Conservation (phyloP, 2,329 filamentous ascomycete species). For the Coniosporium tulheliwenetii region DNA sequence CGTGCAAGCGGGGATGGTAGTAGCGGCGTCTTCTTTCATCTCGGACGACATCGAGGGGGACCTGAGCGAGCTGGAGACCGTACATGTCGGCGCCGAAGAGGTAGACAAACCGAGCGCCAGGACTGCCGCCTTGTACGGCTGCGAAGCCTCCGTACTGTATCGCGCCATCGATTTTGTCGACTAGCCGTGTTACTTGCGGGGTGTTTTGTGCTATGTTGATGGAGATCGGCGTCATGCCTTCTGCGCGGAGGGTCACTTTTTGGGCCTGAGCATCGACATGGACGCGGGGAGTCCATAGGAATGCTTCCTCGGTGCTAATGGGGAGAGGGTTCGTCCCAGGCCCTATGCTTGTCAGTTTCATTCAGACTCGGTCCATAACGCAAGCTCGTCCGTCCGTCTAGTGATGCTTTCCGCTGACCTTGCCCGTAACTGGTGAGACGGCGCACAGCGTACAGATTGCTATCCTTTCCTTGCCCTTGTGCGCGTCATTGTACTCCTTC, state of each 20-base stretch:
- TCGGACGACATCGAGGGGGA: conserved; percentile 5
- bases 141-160: conserved; percentile 8
- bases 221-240: conserved; percentile 8
- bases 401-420: too few species aligned
- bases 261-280: conserved; percentile 8
- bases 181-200: conserved; percentile 6
- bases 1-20: conserved; percentile 4
- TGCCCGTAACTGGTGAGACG: too few species aligned
- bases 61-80: conserved; percentile 8
- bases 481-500: conserved; percentile 7
- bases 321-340: conserved; percentile 8
- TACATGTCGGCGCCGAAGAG: conserved; percentile 5
- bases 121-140: conserved; percentile 5
- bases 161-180: conserved; percentile 7
- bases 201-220: conserved; percentile 6
- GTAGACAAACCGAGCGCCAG: conserved; percentile 6
- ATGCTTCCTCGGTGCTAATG: conserved; percentile 6
- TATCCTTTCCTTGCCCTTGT: conserved; percentile 7
- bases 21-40: conserved; percentile 5
- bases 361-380: too few species aligned
- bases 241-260: conserved; percentile 6
- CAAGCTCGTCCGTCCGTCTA: too few species aligned
- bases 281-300: conserved; percentile 8
- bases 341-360: conserved; percentile 2
- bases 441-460: conserved; percentile 7